Conservation (phyloP, 495 filamentous ascomycete genomes). For the Trichoderma erinaceum region DNA sequence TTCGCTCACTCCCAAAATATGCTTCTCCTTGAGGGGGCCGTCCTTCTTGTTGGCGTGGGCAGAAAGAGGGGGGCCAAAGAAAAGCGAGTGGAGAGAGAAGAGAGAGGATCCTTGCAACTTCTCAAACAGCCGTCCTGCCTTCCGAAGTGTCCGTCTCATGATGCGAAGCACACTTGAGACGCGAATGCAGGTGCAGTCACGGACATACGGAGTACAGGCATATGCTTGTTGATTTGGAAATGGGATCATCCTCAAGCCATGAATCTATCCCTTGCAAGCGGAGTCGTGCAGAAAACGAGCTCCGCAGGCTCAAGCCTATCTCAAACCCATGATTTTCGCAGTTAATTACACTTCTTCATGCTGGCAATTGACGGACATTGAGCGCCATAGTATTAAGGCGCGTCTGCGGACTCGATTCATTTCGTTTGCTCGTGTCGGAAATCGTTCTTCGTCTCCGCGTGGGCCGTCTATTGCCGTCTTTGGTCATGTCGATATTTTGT, state of each 20-base stretch:
- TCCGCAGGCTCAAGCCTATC: too few species aligned
- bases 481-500: not conserved
- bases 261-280: not conserved
- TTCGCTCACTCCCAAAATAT: not conserved
- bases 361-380: not conserved
- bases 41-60: not conserved
- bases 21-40: not conserved
- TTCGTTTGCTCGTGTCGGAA: not conserved
- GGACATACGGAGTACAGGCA: not conserved
- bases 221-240: not conserved
- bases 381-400: not conserved
- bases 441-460: constrained; percentile 1
- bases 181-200: not conserved
- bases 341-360: not conserved
- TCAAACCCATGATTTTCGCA: not conserved
- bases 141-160: not conserved
- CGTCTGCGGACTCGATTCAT: not conserved
- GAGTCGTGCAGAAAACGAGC: not conserved
- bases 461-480: not conserved
- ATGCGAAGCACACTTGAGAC: constrained; percentile 7
- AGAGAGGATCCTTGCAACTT: not conserved
- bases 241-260: not conserved
- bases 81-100: too few species aligned
- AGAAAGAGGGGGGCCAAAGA: too few species aligned
- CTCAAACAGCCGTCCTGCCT: not conserved